Percentiles rank a stretch among this genome's conserved stretches.
These are phyloP conservation scores for Rossbeevera mucosa DNA, from an alignment of 768 basidiomycete species.

Conservation along the genomic window DNA sequence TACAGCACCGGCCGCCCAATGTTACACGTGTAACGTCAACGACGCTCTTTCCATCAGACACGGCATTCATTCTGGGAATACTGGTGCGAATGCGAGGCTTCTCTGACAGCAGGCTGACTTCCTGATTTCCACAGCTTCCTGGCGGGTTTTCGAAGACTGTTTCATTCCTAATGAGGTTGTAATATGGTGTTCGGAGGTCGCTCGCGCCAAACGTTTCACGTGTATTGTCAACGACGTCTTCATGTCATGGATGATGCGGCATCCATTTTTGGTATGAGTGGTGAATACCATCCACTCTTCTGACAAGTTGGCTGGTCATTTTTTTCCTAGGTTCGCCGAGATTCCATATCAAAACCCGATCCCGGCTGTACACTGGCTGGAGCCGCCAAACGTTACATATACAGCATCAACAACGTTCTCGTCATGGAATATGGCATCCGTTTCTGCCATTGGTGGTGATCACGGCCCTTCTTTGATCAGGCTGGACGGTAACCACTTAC, in stretches of 20 bases:
- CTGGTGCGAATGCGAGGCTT: conserved; percentile 1
- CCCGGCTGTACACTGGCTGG: neutral
- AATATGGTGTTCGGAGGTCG: neutral
- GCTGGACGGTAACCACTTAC: conserved; percentile 1
- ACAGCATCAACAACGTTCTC: conserved; percentile 19
- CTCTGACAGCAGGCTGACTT: neutral
- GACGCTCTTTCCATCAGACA: conserved; percentile 1
- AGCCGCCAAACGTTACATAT: conserved; percentile 27
- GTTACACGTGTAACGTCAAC: conserved; percentile 30
- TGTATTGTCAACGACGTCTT: conserved; percentile 21
- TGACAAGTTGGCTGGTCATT: neutral
- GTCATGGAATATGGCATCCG: neutral
- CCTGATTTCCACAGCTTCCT: neutral
- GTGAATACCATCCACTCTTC: neutral
- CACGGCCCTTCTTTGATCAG: neutral
- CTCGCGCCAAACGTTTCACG: conserved; percentile 26
- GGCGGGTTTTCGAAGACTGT: neutral
- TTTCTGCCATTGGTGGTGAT: conserved; percentile 1
- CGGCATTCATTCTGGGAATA: neutral
- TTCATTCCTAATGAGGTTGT: neutral
- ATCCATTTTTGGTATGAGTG: neutral
- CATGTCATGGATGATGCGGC: neutral
- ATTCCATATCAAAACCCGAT: neutral
- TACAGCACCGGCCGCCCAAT: conserved; percentile 20
- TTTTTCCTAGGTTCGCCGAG: neutral